Evolutionary conservation across 306 rosid genomes (phyloP).

Genomic region (Betula pendula): DNA sequence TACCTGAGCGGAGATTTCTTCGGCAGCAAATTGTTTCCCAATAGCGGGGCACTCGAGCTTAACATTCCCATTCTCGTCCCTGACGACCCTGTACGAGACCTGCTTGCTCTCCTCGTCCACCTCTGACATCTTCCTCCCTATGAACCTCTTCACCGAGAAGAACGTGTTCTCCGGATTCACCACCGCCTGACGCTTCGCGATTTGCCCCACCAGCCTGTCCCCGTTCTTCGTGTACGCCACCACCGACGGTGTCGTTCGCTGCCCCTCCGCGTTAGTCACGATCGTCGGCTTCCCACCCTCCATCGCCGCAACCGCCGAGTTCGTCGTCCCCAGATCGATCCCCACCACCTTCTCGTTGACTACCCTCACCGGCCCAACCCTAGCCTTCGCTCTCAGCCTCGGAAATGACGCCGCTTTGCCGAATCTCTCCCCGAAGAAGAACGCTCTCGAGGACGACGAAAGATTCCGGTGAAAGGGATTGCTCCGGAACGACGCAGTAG

Average conservation of each 20-base stretch:
- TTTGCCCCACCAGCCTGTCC: slow-evolving; percentile 85
- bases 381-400: slow-evolving; percentile 29
- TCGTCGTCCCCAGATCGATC: slow-evolving; percentile 80
- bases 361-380: slow-evolving; percentile 46
- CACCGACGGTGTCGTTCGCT: slow-evolving; percentile 87
- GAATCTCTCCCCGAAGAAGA: slow-evolving; percentile 55
- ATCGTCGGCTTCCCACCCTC: slow-evolving; percentile 90
- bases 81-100: slow-evolving; percentile 73
- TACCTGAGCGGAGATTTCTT: slow-evolving; percentile 95
- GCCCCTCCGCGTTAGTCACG: slow-evolving; percentile 85
- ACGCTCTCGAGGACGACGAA: slow-evolving; percentile 34
- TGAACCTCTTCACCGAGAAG: slow-evolving; percentile 87
- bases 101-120: slow-evolving; percentile 91
- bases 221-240: slow-evolving; percentile 89
- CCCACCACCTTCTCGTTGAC: slow-evolving; percentile 85
- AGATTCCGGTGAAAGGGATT: neutral
- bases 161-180: slow-evolving; percentile 88
- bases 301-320: slow-evolving; percentile 84
- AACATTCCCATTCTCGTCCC: slow-evolving; percentile 83
- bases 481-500: slow-evolving; percentile 30
- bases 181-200: slow-evolving; percentile 90
- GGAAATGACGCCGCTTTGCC: slow-evolving; percentile 34
- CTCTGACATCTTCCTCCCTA: slow-evolving; percentile 89
- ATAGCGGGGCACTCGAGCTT: slow-evolving; percentile 86
- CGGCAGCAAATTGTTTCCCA: slow-evolving; percentile 79